Percentiles rank a stretch among this genome's conserved stretches.
Evolutionary conservation across 345 rosid genomes (phyloP).

Genomic region (Gossypium arboreum): DNA sequence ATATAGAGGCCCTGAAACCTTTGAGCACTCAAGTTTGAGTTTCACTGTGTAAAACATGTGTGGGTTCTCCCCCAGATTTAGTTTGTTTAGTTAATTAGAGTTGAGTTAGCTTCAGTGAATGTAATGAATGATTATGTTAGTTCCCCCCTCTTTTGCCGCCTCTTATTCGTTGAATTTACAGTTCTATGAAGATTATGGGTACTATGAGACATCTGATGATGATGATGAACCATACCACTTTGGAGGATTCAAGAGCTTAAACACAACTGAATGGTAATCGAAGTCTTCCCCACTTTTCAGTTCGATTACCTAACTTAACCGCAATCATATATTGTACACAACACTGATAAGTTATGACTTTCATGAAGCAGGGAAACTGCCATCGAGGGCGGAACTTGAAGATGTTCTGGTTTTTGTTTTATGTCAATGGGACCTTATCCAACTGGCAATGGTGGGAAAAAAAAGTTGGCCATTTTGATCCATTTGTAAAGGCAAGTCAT

Average conservation of each 20-base stretch:
- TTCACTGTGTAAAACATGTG: too few relatives aligned
- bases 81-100: too few relatives aligned
- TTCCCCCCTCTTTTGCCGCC: too few relatives aligned
- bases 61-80: too few relatives aligned
- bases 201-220: not conserved
- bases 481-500: constrained; percentile 9
- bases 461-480: not conserved
- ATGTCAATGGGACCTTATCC: not conserved
- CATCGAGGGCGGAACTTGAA: not conserved
- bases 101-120: too few relatives aligned
- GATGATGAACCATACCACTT: not conserved
- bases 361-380: constrained; percentile 2
- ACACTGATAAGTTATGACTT: not conserved
- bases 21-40: too few relatives aligned
- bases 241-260: not conserved
- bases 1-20: too few relatives aligned
- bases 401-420: constrained; percentile 4
- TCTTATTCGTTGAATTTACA: not conserved
- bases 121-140: too few relatives aligned
- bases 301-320: not conserved
- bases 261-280: not conserved
- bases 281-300: not conserved
- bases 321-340: not conserved
- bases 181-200: too few relatives aligned
- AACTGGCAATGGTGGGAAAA: not conserved